A percentile compares a stretch with the other conserved stretches of the same genome.
These are phyloP conservation scores for Evernia prunastri DNA, from an alignment of 495 filamentous ascomycete genomes.

Conservation along the genomic window DNA sequence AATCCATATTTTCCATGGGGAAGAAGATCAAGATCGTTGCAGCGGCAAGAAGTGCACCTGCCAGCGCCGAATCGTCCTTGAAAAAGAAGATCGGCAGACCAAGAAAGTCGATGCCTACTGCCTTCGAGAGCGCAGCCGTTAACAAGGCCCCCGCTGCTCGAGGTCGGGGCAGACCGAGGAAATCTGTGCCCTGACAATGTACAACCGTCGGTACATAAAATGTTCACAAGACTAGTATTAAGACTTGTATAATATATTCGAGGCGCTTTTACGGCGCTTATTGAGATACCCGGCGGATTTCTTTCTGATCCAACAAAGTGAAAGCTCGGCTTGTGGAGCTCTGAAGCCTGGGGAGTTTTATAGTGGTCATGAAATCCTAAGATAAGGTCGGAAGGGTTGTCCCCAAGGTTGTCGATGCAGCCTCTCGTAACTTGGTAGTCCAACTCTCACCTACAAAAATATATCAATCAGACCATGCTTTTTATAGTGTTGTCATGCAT, in stretches of 20 bases:
- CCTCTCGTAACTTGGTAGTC: background rate
- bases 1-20: constrained; percentile 24
- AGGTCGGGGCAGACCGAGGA: constrained; percentile 4
- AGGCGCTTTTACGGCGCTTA: background rate
- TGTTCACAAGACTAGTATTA: background rate
- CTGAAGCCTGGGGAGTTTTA: background rate
- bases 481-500: background rate
- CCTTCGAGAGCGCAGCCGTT: background rate
- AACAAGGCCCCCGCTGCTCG: background rate
- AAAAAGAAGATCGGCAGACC: constrained; percentile 1
- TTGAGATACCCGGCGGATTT: background rate
- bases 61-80: constrained; percentile 2
- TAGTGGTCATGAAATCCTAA: background rate
- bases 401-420: background rate
- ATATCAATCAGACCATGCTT: background rate
- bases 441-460: background rate
- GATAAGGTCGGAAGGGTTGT: background rate
- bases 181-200: background rate
- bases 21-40: constrained; percentile 23
- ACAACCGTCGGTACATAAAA: background rate
- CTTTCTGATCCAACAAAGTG: background rate
- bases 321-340: background rate
- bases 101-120: constrained; percentile 1
- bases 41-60: constrained; percentile 9
- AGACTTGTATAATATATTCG: background rate